Evolutionary conservation across 2,329 filamentous ascomycete genomes (phyloP).

Genomic region (Ustulina deusta): DNA sequence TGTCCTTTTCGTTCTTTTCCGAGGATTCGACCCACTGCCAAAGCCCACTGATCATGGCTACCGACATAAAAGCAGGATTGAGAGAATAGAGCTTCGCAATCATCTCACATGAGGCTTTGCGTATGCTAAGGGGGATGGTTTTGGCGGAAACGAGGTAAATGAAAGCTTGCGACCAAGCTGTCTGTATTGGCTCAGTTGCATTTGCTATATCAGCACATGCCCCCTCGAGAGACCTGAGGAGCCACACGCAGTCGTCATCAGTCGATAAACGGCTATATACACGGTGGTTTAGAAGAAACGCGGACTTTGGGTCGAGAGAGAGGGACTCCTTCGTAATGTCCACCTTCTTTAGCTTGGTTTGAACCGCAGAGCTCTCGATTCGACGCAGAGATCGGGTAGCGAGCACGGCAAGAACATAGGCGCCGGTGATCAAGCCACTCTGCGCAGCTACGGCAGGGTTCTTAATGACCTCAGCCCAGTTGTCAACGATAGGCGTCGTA

Average conservation of each 20-base stretch:
- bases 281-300: slow-evolving; percentile 85
- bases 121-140: slow-evolving; percentile 69
- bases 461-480: slow-evolving; percentile 80
- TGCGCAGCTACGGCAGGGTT: slow-evolving; percentile 86
- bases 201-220: slow-evolving; percentile 67
- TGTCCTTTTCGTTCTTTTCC: slow-evolving; percentile 82
- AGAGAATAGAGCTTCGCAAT: slow-evolving; percentile 75
- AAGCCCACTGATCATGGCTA: slow-evolving; percentile 76
- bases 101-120: slow-evolving; percentile 70
- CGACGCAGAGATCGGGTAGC: slow-evolving; percentile 66
- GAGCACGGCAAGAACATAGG: slow-evolving; percentile 78
- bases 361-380: slow-evolving; percentile 64
- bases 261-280: slow-evolving; percentile 83
- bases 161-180: slow-evolving; percentile 85
- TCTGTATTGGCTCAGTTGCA: slow-evolving; percentile 63
- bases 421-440: slow-evolving; percentile 82
- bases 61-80: slow-evolving; percentile 68
- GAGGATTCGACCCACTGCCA: slow-evolving; percentile 82
- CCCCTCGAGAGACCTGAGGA: slow-evolving; percentile 75
- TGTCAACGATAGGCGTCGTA: slow-evolving; percentile 70
- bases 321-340: slow-evolving; percentile 74
- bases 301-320: slow-evolving; percentile 80
- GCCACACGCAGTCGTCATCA: slow-evolving; percentile 84
- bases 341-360: slow-evolving; percentile 67
- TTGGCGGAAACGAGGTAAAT: slow-evolving; percentile 81